Percentiles rank a stretch among this genome's conserved stretches.
Conservation (phyloP, 2,329 filamentous ascomycete genomes). For the Claviceps digitariae region DNA sequence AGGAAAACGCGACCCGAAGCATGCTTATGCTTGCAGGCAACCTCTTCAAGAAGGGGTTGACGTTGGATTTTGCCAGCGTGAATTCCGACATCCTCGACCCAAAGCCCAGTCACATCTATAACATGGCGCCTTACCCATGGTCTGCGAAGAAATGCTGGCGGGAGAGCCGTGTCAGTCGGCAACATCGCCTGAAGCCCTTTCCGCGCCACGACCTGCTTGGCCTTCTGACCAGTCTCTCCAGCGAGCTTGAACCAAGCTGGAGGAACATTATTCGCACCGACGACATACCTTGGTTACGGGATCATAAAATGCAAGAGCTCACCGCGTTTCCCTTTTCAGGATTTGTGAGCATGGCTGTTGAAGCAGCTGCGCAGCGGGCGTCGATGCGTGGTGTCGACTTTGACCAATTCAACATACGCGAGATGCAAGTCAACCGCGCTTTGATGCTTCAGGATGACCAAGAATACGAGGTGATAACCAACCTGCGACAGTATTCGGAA, state of each 20-base stretch:
- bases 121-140: slow-evolving; percentile 35
- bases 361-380: slow-evolving; percentile 27
- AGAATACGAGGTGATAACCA: slow-evolving; percentile 16
- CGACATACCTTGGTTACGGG: slow-evolving; percentile 42
- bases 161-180: slow-evolving; percentile 29
- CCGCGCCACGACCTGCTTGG: slow-evolving; percentile 33
- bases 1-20: not conserved
- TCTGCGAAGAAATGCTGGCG: slow-evolving; percentile 34
- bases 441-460: slow-evolving; percentile 1
- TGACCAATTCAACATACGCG: slow-evolving; percentile 2
- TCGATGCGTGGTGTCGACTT: slow-evolving; percentile 10
- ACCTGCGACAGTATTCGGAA: slow-evolving; percentile 14
- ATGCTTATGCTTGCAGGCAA: slow-evolving; percentile 21
- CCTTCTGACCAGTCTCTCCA: slow-evolving; percentile 29
- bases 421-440: slow-evolving; percentile 4
- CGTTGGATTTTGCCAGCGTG: not conserved
- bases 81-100: slow-evolving; percentile 22
- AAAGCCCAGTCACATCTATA: slow-evolving; percentile 20
- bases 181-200: slow-evolving; percentile 27
- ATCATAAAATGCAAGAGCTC: slow-evolving; percentile 44
- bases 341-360: slow-evolving; percentile 36
- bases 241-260: slow-evolving; percentile 33
- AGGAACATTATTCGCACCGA: slow-evolving; percentile 32
- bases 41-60: slow-evolving; percentile 16
- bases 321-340: slow-evolving; percentile 42